phyloP scores from a whole-genome alignment of 768 basidiomycete genomes.

The Amanita subjunquillea region DNA sequence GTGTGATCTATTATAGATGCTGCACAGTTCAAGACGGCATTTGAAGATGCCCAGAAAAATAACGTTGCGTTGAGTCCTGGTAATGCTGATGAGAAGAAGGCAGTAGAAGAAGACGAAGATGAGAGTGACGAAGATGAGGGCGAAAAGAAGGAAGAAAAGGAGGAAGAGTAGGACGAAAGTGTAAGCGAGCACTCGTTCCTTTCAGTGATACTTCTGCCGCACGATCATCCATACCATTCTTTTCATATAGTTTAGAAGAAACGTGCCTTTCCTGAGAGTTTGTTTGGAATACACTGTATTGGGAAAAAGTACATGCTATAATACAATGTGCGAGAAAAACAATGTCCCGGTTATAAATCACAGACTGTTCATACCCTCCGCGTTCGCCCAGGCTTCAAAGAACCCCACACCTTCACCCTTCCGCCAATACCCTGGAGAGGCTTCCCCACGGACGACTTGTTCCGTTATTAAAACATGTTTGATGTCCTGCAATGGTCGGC shows the following conservation, averaged over 20 bases:
- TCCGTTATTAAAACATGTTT: conserved; percentile 77
- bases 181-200: not conserved
- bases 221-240: conserved; percentile 10
- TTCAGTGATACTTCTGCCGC: not conserved
- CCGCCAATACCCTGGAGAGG: conserved; percentile 65
- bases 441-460: conserved; percentile 54
- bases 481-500: conserved; percentile 38
- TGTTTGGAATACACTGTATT: conserved; percentile 1
- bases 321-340: conserved; percentile 2
- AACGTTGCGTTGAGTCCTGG: conserved; percentile 38
- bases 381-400: conserved; percentile 69
- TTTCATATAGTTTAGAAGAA: conserved; percentile 8
- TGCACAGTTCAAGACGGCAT: conserved; percentile 77
- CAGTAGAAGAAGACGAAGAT: conserved; percentile 19
- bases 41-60: conserved; percentile 72
- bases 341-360: conserved; percentile 1
- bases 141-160: conserved; percentile 24
- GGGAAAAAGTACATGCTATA: not conserved
- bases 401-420: conserved; percentile 56
- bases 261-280: not conserved
- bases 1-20: conserved; percentile 47
- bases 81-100: conserved; percentile 13
- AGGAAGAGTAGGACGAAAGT: conserved; percentile 2
- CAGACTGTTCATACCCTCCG: conserved; percentile 30
- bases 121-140: conserved; percentile 15